Conservation (phyloP, 2,329 filamentous ascomycete species). For the Stagonosporopsis vannaccii region DNA sequence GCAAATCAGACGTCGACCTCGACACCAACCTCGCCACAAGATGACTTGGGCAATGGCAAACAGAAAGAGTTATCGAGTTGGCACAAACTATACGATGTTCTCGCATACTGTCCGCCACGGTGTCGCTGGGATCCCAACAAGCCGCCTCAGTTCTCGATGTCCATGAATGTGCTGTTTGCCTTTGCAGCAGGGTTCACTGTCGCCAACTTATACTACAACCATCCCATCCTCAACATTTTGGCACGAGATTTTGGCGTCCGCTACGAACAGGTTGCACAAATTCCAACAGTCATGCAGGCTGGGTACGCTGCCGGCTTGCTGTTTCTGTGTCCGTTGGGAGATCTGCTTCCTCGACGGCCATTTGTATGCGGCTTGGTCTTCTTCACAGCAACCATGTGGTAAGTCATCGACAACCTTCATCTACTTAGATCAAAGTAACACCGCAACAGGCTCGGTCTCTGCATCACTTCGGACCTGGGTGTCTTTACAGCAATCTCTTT, state of each 20-base stretch:
- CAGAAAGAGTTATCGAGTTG: slow-evolving; percentile 21
- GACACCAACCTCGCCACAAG: background rate
- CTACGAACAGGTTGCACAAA: slow-evolving; percentile 70
- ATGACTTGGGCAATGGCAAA: background rate
- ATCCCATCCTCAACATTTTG: slow-evolving; percentile 79
- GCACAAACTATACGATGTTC: slow-evolving; percentile 33
- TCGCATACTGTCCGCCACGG: slow-evolving; percentile 68
- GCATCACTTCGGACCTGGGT: slow-evolving; percentile 69
- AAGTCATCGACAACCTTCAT: slow-evolving; percentile 33
- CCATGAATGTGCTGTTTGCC: slow-evolving; percentile 74
- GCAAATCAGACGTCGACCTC: slow-evolving; percentile 1
- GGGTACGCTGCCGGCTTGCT: slow-evolving; percentile 79
- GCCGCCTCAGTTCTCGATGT: slow-evolving; percentile 72
- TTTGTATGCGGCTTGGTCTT: slow-evolving; percentile 73
- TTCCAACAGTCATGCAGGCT: slow-evolving; percentile 80
- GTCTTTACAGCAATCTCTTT: slow-evolving; percentile 76
- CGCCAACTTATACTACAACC: slow-evolving; percentile 82
- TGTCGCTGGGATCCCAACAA: slow-evolving; percentile 72
- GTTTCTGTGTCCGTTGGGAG: slow-evolving; percentile 78
- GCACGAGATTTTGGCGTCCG: slow-evolving; percentile 74
- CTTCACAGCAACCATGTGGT: slow-evolving; percentile 73
- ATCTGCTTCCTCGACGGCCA: slow-evolving; percentile 69
- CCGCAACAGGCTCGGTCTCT: slow-evolving; percentile 65
- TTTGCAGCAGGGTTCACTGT: slow-evolving; percentile 76
- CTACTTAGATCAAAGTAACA: background rate